Conservation (phyloP, 345 rosid species). For the Jatropha curcas region DNA sequence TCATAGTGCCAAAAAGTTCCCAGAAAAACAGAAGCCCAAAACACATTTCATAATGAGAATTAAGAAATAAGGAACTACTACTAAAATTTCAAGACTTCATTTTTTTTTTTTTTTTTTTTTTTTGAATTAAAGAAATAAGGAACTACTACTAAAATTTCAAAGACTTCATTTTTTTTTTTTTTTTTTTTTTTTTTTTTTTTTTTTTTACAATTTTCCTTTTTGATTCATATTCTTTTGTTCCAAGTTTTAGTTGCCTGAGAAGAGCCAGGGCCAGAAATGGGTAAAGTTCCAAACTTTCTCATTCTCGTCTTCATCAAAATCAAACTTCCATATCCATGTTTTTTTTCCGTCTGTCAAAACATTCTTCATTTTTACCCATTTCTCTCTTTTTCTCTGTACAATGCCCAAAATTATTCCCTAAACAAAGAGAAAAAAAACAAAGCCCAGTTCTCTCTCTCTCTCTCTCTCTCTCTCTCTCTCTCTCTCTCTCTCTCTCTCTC, state of each 20-base stretch:
- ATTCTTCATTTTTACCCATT: constrained; percentile 15
- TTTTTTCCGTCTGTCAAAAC: neutral
- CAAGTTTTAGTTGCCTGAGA: constrained; percentile 5
- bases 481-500: neutral
- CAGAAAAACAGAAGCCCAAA: neutral
- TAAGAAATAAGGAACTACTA: too few relatives aligned
- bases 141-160: constrained; percentile 13
- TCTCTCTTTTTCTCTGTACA: constrained; percentile 50
- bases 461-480: neutral
- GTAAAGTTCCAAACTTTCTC: neutral
- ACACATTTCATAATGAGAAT: neutral
- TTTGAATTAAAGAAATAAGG: too few relatives aligned
- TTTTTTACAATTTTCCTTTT: neutral
- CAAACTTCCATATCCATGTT: neutral
- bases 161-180: neutral
- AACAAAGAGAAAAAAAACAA: constrained; percentile 33
- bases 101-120: neutral
- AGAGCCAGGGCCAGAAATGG: constrained; percentile 21
- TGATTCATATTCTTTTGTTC: neutral
- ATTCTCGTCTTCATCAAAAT: neutral
- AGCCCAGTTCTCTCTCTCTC: constrained; percentile 6
- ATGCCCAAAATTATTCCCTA: constrained; percentile 52
- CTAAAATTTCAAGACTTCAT: constrained; percentile 17
- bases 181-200: neutral
- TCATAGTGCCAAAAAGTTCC: neutral